These are phyloP conservation scores for Entomortierella parvispora DNA, from an alignment of 192 early-diverging fungal genomes.

Conservation along the genomic window DNA sequence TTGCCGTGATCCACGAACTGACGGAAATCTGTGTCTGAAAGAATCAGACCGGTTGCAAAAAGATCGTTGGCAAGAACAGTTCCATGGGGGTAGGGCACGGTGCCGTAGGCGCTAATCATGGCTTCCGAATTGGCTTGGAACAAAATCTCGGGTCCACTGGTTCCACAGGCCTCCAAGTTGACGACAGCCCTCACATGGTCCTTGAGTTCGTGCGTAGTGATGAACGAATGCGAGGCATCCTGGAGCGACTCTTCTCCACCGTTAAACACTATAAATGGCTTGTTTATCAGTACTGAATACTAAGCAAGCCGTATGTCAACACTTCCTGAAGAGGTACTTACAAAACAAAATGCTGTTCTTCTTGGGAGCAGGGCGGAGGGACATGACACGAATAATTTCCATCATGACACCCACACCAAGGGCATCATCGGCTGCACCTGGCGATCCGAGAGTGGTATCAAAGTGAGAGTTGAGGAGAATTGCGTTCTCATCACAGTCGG, in stretches of 20 bases:
- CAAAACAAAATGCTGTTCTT: constrained; percentile 67
- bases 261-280: constrained; percentile 67
- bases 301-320: background rate
- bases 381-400: constrained; percentile 66
- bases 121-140: constrained; percentile 79
- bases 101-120: constrained; percentile 74
- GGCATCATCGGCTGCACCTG: constrained; percentile 75
- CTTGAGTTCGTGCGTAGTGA: constrained; percentile 67
- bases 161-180: constrained; percentile 81
- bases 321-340: constrained; percentile 42
- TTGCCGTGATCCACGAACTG: constrained; percentile 79
- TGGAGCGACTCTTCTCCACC: constrained; percentile 83
- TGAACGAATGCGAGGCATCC: constrained; percentile 81
- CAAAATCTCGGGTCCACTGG: constrained; percentile 71
- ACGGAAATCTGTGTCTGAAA: constrained; percentile 82
- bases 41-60: constrained; percentile 69
- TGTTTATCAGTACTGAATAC: background rate
- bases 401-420: constrained; percentile 78
- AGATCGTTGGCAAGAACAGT: constrained; percentile 69
- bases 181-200: constrained; percentile 70
- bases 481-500: constrained; percentile 69
- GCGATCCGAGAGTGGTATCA: constrained; percentile 71
- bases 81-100: constrained; percentile 75
- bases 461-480: constrained; percentile 78
- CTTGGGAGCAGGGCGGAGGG: constrained; percentile 48